phyloP scores from a whole-genome alignment of 2,329 filamentous ascomycete genomes.

The Colletotrichum lini region DNA sequence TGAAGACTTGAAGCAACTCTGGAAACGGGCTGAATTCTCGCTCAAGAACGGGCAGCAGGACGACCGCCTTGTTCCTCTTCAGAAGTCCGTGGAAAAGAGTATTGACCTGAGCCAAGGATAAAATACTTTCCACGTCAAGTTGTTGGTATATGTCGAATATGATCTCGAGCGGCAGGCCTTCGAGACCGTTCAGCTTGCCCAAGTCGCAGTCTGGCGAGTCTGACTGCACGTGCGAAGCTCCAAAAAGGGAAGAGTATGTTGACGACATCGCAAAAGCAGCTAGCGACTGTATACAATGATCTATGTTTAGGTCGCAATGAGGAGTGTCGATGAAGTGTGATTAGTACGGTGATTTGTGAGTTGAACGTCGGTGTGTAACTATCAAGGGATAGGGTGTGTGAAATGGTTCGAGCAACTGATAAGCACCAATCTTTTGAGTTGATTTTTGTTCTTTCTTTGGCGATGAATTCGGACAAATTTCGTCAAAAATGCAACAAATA shows the following conservation, averaged over 20 bases:
- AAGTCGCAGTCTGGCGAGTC: not conserved
- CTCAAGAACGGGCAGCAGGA: conserved; percentile 60
- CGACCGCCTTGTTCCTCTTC: conserved; percentile 54
- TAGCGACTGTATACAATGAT: not conserved
- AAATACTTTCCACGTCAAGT: conserved; percentile 59
- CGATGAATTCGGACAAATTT: not conserved
- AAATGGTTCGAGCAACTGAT: not conserved
- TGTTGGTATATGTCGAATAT: conserved; percentile 63
- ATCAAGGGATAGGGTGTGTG: not conserved
- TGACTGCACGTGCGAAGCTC: not conserved
- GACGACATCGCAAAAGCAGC: conserved; percentile 20
- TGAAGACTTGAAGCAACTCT: conserved; percentile 63
- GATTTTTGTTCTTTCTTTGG: not conserved
- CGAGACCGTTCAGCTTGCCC: conserved; percentile 44
- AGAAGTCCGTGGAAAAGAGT: conserved; percentile 59
- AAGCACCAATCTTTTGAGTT: not conserved
- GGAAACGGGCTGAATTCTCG: conserved; percentile 61
- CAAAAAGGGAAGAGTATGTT: conserved; percentile 29
- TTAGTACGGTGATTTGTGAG: not conserved
- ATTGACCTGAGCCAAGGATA: conserved; percentile 55
- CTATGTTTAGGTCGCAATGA: conserved; percentile 8
- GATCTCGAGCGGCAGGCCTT: conserved; percentile 61
- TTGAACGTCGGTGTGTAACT: not conserved
- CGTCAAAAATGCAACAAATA: conserved; percentile 18
- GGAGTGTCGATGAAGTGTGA: not conserved